Base-by-base conservation (phyloP, 805 yeast species). In the Zygosaccharomyces siamensis region DNA sequence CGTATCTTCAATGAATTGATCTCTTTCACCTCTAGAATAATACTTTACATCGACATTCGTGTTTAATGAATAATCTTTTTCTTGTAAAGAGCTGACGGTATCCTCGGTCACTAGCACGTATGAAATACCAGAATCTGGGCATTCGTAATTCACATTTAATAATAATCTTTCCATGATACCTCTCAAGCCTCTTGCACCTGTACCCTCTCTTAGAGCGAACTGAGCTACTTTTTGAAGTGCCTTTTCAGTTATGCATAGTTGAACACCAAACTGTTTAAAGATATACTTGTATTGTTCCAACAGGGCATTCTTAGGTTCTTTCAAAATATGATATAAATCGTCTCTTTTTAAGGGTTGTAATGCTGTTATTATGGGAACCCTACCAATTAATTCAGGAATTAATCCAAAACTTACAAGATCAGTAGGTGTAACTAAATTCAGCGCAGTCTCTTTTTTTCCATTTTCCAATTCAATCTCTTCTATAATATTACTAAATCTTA, bases 141-240 rank as follows among this genome's bases (percentile, higher is more conserved):
- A 76, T 42, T 79, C 84, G 59, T 74, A 80, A 57, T 79, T 80
- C 4, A 78, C 79, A 39, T 72, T 70, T 14, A 79, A 60, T 20
- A 79, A 58, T 14, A 79, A 49, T 47, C 77, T 71, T 49, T 79
- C 84, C 74, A 80, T 68, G 4, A 79, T 75, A 1, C 79, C 75
- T 53, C 82, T 67, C 26, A 80, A 58, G 0, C 84, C 84, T 56
- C 85, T 69, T 0, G 84, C 85, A 27, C 85, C 85, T 0, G 83
- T 79, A 3, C 81, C 81, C 52, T 76, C 79, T 24, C 66, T 62
- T 30, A 77, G 55, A 0, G 84, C 79, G 20, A 75, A 56, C 21
- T 68, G 66, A 0, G 84, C 80, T 12, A 80, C 73, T 35, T 62
- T 67, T n/a, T 63, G 53, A 7, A 79, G 59, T 0, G 84, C 84